A percentile compares a stretch with the other conserved stretches of the same genome.
These are phyloP conservation scores for Sugiyamaella boreocaroliniensis DNA, from an alignment of 805 yeast genomes.

Conservation along the genomic window DNA sequence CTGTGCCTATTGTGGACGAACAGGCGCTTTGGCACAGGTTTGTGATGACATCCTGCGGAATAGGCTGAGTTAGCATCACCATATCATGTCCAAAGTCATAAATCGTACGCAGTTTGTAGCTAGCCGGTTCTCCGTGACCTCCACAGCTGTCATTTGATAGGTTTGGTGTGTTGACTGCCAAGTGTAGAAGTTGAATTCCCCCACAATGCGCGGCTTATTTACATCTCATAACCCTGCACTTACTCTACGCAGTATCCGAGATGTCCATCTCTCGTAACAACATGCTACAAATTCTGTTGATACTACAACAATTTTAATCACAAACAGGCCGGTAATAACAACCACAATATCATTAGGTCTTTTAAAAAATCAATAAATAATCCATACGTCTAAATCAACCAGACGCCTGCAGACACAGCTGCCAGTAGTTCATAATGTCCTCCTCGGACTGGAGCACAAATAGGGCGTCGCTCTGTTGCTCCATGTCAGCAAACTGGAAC, in stretches of 20 bases:
- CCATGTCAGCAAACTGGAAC: not conserved
- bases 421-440: constrained; percentile 2
- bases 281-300: no score
- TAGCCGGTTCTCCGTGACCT: not conserved
- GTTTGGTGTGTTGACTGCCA: not conserved
- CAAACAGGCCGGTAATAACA: not conserved
- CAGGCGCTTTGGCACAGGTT: not conserved
- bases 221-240: not conserved
- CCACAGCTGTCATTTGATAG: not conserved
- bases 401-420: not conserved
- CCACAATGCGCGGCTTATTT: not conserved
- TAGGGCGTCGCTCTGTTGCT: not conserved
- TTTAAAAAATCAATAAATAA: no score
- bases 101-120: not conserved
- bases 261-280: no score
- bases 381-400: not conserved
- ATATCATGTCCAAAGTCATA: not conserved
- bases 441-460: not conserved
- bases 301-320: no score
- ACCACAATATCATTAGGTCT: no score
- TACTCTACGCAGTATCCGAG: no score
- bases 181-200: not conserved
- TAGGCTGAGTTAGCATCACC: not conserved
- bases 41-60: not conserved
- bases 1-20: not conserved